phyloP scores from a whole-genome alignment of 305 asterid species.

The Withania somnifera region DNA sequence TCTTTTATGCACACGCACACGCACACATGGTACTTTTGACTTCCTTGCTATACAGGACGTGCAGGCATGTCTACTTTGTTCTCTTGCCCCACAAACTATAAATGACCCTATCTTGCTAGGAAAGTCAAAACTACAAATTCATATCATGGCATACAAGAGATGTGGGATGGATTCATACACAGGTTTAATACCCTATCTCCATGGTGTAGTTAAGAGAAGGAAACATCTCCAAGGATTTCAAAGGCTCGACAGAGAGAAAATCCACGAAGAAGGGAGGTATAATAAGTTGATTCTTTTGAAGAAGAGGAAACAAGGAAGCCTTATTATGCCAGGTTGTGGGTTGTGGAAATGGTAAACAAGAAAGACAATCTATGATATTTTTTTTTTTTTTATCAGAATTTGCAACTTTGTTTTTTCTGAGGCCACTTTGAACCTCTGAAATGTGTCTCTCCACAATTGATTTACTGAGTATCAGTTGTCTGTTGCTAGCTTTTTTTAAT shows the following conservation, averaged over 20 bases:
- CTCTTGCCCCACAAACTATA: background rate
- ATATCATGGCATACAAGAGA: background rate
- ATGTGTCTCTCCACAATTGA: background rate
- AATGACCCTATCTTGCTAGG: background rate
- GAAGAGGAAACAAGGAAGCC: conserved; percentile 5
- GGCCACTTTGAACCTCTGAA: background rate
- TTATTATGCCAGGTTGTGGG: conserved; percentile 2
- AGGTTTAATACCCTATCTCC: conserved; percentile 8
- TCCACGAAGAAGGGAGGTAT: conserved; percentile 3
- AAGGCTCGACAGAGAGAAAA: background rate
- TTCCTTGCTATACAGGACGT: background rate
- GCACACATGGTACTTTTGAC: background rate
- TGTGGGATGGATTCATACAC: conserved; percentile 6
- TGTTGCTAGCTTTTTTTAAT: background rate
- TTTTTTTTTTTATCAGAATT: background rate
- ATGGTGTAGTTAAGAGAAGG: conserved; percentile 5
- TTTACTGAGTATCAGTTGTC: no score
- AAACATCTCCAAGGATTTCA: background rate
- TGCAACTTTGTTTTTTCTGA: background rate
- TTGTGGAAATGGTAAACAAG: background rate
- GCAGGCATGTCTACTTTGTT: background rate
- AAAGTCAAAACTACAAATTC: background rate
- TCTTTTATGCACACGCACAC: background rate
- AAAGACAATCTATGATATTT: background rate
- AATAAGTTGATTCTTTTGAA: conserved; percentile 11